Conservation (phyloP, 306 rosid species). For the Cajanus cajan region DNA sequence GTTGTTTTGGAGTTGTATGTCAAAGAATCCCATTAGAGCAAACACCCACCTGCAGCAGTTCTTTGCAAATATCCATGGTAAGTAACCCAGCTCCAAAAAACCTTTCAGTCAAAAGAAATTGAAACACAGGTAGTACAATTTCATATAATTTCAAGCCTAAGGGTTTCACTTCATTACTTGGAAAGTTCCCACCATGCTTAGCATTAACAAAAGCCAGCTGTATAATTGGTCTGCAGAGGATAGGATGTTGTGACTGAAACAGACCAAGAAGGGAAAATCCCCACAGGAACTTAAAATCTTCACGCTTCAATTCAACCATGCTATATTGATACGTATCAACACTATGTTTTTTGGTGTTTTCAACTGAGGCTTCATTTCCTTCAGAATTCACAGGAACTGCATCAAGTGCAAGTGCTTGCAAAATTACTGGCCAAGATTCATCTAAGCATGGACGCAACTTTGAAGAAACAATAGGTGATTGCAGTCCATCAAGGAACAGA, state of each 20-base stretch:
- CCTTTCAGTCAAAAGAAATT: constrained; percentile 65
- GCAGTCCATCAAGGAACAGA: constrained; percentile 89
- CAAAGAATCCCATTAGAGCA: constrained; percentile 5
- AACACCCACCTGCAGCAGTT: constrained; percentile 78
- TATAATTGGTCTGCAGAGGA: constrained; percentile 51
- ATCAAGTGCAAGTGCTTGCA: constrained; percentile 93
- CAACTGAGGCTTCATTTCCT: constrained; percentile 42
- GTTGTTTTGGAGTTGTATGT: constrained; percentile 9
- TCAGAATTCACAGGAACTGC: constrained; percentile 75
- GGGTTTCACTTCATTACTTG: constrained; percentile 45
- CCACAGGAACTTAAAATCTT: constrained; percentile 84
- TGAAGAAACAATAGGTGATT: constrained; percentile 72
- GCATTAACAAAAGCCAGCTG: constrained; percentile 43
- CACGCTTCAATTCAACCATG: constrained; percentile 77
- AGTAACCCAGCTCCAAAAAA: constrained; percentile 68
- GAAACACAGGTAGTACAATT: constrained; percentile 79
- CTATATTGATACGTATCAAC: constrained; percentile 58
- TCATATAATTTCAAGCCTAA: constrained; percentile 66
- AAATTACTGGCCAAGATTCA: constrained; percentile 98
- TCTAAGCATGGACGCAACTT: constrained; percentile 81
- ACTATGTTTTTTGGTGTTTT: constrained; percentile 36
- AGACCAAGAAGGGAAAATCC: constrained; percentile 81
- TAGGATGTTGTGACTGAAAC: constrained; percentile 65
- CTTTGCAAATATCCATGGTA: constrained; percentile 69
- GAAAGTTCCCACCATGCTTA: constrained; percentile 44